phyloP scores from a whole-genome alignment of 73 alveolate species.

The Strombidium stylifer region DNA sequence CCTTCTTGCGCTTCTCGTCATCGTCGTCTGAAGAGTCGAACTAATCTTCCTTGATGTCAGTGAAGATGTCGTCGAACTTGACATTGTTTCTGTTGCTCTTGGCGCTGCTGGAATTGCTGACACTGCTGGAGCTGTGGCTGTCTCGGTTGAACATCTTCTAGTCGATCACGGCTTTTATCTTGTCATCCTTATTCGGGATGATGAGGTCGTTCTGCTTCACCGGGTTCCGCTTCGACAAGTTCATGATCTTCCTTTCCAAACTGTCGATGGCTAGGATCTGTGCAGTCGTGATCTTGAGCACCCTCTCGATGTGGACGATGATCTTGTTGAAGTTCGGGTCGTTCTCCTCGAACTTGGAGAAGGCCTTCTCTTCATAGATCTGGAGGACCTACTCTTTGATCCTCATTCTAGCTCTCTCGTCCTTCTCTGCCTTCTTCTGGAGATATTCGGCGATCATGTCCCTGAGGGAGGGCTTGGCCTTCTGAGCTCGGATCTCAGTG shows the following conservation, averaged over 20 bases:
- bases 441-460: constrained; percentile 10
- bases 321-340: constrained; percentile 18
- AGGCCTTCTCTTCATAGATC: constrained; percentile 6
- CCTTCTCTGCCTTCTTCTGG: constrained; percentile 19
- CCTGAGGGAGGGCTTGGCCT: constrained; percentile 32
- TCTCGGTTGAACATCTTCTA: too few species aligned
- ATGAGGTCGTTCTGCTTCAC: not conserved
- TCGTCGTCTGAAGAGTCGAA: too few species aligned
- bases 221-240: not conserved
- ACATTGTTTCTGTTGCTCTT: too few species aligned
- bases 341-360: constrained; percentile 1
- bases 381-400: constrained; percentile 13
- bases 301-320: constrained; percentile 21
- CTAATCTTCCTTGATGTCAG: too few species aligned
- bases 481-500: constrained; percentile 15
- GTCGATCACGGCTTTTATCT: not conserved
- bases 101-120: too few species aligned
- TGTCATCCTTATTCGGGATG: not conserved
- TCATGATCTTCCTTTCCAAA: constrained; percentile 23
- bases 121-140: too few species aligned
- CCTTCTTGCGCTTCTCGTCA: too few species aligned
- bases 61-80: too few species aligned
- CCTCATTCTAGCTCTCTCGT: constrained; percentile 12
- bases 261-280: not conserved
- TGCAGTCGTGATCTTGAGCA: constrained; percentile 21